Conservation (phyloP, 78 protist species). For the Dictyostelium capitatum region DNA sequence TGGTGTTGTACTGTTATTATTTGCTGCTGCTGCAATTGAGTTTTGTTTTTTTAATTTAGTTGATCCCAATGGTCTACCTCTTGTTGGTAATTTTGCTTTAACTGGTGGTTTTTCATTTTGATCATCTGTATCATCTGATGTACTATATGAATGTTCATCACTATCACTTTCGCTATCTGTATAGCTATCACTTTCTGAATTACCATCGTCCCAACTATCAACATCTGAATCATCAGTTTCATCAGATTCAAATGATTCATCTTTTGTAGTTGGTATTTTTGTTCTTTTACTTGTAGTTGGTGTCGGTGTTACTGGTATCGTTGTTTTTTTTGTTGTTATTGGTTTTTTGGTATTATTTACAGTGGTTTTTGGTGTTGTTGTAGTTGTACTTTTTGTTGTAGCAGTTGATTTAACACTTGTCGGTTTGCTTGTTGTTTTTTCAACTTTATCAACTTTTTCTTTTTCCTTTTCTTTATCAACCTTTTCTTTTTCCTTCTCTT, state of each 20-base stretch:
- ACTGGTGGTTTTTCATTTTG: not conserved
- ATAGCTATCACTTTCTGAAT: not conserved
- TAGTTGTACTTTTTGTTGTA: not conserved
- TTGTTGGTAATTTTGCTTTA: not conserved
- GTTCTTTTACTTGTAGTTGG: not conserved
- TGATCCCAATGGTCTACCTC: constrained; percentile 14
- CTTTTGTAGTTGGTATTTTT: too few relatives aligned
- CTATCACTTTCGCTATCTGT: not conserved
- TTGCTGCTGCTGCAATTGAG: not conserved
- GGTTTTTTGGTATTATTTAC: not conserved
- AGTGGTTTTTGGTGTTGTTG: not conserved
- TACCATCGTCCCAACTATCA: not conserved
- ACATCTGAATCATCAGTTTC: constrained; percentile 1
- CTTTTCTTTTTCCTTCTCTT: not conserved
- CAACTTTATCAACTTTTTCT: not conserved
- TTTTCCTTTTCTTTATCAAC: not conserved
- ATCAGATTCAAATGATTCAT: not conserved
- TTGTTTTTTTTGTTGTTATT: not conserved
- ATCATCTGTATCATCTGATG: constrained; percentile 7
- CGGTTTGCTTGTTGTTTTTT: not conserved
- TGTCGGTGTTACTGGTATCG: not conserved
- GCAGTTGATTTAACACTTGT: not conserved
- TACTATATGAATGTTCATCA: not conserved
- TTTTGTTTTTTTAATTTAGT: constrained; percentile 2
- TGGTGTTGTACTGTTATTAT: not conserved